A percentile compares a stretch with the other conserved stretches of the same genome.
Evolutionary conservation across 768 basidiomycete genomes (phyloP).

Genomic region (Mycena sanguinolenta): DNA sequence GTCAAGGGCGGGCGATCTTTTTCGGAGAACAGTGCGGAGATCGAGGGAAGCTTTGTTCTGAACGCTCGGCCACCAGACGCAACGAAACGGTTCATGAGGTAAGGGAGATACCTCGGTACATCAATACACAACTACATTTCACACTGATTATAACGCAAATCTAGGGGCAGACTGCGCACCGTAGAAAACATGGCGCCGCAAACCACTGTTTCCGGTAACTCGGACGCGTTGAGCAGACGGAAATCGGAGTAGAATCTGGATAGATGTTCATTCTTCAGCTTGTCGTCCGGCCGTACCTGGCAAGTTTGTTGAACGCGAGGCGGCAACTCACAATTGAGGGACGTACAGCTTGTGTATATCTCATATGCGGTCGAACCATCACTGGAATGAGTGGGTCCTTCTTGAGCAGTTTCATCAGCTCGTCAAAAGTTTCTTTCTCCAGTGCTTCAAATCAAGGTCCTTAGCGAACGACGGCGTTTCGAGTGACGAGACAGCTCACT

Average conservation of each 20-base stretch:
- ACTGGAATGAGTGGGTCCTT: conserved; percentile 29
- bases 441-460: neutral
- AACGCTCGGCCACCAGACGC: conserved; percentile 27
- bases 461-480: neutral
- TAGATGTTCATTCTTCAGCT: conserved; percentile 1
- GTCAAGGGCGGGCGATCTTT: conserved; percentile 10
- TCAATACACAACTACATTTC: conserved; percentile 23
- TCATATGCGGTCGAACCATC: conserved; percentile 21
- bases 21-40: conserved; percentile 23
- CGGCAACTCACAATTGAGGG: neutral
- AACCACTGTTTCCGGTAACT: conserved; percentile 22
- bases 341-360: conserved; percentile 15
- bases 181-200: conserved; percentile 19
- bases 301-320: neutral
- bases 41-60: conserved; percentile 19
- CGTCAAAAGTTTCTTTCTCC: conserved; percentile 29
- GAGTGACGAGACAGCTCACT: neutral
- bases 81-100: conserved; percentile 27
- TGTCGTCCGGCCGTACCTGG: neutral
- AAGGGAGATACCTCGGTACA: conserved; percentile 32
- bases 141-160: too few relatives aligned
- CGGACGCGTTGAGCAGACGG: neutral
- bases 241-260: conserved; percentile 29
- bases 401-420: conserved; percentile 13
- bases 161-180: neutral